Conservation (phyloP, 2,329 filamentous ascomycete genomes). For the Cladophialophora bantiana region DNA sequence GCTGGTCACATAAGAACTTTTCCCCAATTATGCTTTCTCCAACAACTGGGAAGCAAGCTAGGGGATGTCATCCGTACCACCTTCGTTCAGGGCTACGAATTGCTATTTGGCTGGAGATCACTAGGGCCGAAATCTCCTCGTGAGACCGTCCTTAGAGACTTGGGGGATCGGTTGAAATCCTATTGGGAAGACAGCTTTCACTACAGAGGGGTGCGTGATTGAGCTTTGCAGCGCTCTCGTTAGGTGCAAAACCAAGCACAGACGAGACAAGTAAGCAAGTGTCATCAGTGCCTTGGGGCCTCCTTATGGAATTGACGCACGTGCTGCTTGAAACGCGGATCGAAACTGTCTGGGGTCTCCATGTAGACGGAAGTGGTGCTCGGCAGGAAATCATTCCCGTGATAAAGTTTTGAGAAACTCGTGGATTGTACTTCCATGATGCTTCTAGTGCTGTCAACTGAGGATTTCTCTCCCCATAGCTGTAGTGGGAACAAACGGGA, state of each 20-base stretch:
- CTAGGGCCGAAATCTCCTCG: not conserved
- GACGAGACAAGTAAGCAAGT: not conserved
- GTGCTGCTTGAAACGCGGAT: constrained; percentile 2
- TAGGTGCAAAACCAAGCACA: not conserved
- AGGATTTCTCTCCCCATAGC: not conserved
- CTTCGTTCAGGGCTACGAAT: not conserved
- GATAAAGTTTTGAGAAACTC: not conserved
- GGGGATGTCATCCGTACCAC: not conserved
- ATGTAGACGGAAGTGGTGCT: not conserved
- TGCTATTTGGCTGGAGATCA: not conserved
- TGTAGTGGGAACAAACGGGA: not conserved
- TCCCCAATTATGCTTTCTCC: not conserved
- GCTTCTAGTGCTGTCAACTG: constrained; percentile 1
- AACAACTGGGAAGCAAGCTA: constrained; percentile 1
- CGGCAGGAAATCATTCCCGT: constrained; percentile 1
- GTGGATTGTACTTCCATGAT: not conserved
- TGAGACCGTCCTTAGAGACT: not conserved
- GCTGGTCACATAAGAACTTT: not conserved
- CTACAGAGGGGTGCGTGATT: not conserved
- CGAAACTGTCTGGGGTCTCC: not conserved
- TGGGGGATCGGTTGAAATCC: not conserved
- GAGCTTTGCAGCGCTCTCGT: not conserved
- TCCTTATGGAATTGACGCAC: constrained; percentile 7
- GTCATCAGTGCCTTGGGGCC: not conserved
- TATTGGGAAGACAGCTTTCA: not conserved